Base-by-base conservation (phyloP, 768 basidiomycete species). In the Obba rivulosa region DNA sequence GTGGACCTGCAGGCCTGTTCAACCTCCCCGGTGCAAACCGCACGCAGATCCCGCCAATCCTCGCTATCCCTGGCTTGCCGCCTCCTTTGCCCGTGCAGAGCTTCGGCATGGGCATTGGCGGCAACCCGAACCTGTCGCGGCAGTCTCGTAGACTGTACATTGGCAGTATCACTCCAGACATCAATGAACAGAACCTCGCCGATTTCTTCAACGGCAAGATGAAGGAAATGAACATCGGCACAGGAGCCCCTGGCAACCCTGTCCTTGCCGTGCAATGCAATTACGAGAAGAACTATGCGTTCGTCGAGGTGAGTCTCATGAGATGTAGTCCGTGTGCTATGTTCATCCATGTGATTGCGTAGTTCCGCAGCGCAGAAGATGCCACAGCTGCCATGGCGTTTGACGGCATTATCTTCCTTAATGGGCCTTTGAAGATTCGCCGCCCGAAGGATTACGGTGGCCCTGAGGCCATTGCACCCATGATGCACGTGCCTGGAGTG, bases 231-330 rank as follows among this genome's bases (percentile, higher is more conserved):
- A 77, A 76, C 53, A 82, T 94, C 41, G 88, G 91, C 13, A 89
- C 90, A 5, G 86, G 84, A 23, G 80, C 77, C 17, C 80, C 88
- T 20, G 92, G 91, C 18, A 92, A 92, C 54, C 91, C 95, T 9
- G 92, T 98, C 25, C 77, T 94, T 25, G 87, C 87, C 17, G 92
- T 96, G 4, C 92, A 95, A 62, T 88, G 96, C 71, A 97, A 97
- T 62, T 93, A 93, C 60, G 96, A 98, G 68, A 99, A 98, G 76
- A 93, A 92, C 59, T 99, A 97, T 63, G 96, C 96, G 1, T 99
- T 97, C 64, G 88, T 98, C 45, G 96, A 99, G 76, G 95, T 95
- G 63, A 54, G 76, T 61, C 34, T 31, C 10, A 17, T 14, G 14
- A 23, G 31, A 21, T 39, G 35, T 38, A 39, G 25, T 38, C 42